Evolutionary conservation across 306 rosid species (phyloP).

Genomic region (Cucurbita maxima): DNA sequence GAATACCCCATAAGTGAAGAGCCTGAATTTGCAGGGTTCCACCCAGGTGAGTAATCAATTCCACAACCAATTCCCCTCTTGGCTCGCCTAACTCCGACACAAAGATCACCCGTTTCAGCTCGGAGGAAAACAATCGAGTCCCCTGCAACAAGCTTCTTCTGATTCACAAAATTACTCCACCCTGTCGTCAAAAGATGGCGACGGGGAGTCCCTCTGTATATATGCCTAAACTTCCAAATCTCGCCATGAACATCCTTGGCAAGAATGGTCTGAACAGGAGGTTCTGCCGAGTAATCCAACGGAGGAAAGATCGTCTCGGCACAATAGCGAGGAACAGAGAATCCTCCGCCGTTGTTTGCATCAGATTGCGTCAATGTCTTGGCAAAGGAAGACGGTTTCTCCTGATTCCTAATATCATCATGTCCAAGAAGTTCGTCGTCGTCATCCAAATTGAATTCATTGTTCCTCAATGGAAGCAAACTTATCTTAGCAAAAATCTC

Average conservation of each 20-base stretch:
- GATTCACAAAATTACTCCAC: constrained; percentile 95
- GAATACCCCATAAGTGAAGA: constrained; percentile 31
- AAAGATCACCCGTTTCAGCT: constrained; percentile 79
- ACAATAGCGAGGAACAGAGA: constrained; percentile 93
- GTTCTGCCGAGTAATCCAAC: constrained; percentile 67
- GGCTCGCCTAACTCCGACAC: constrained; percentile 91
- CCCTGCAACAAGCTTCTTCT: constrained; percentile 94
- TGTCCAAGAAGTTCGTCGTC: constrained; percentile 33
- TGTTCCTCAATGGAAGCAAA: constrained; percentile 41
- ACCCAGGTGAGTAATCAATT: constrained; percentile 35
- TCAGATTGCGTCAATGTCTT: constrained; percentile 96
- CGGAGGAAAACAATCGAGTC: constrained; percentile 82
- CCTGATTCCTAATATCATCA: constrained; percentile 26
- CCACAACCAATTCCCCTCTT: constrained; percentile 81
- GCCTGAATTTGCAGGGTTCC: constrained; percentile 26
- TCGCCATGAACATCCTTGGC: constrained; percentile 85
- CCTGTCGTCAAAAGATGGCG: constrained; percentile 95
- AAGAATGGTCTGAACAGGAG: constrained; percentile 77
- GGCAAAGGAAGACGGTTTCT: constrained; percentile 60
- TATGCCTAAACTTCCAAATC: constrained; percentile 92
- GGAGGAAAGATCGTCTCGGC: constrained; percentile 90
- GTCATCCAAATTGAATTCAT: constrained; percentile 30
- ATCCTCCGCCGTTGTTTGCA: constrained; percentile 96
- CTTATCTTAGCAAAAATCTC: constrained; percentile 68
- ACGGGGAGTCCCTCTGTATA: constrained; percentile 93